Evolutionary conservation across 805 yeast species (phyloP).

Genomic region (Wickerhamomyces kurtzmanii): DNA sequence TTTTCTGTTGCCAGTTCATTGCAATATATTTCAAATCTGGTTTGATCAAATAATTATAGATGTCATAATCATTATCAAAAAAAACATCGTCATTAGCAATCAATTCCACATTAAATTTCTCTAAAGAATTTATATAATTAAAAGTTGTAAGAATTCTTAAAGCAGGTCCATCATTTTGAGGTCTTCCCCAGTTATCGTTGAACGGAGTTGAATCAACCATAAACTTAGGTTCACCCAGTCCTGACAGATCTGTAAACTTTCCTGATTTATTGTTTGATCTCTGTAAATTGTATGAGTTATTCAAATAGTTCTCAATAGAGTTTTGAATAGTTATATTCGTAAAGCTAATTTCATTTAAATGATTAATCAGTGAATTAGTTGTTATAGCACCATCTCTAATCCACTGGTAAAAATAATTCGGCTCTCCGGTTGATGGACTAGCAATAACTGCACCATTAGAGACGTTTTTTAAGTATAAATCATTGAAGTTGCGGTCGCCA

Average conservation of each 20-base stretch:
- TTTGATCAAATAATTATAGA: constrained; percentile 45
- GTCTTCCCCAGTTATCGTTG: constrained; percentile 77
- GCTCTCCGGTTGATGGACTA: constrained; percentile 60
- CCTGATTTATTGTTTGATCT: constrained; percentile 66
- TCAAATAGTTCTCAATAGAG: constrained; percentile 50
- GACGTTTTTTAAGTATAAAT: constrained; percentile 22
- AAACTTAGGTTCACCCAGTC: constrained; percentile 90
- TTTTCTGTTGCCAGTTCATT: constrained; percentile 47
- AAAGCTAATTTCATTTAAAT: constrained; percentile 31
- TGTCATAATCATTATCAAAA: constrained; percentile 20
- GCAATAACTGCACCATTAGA: constrained; percentile 73
- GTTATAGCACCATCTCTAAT: constrained; percentile 83
- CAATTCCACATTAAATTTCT: constrained; percentile 20
- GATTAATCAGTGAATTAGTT: constrained; percentile 50
- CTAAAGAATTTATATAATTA: constrained; percentile 39
- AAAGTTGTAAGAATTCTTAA: constrained; percentile 59
- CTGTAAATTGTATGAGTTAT: constrained; percentile 51
- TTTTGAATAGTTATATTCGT: constrained; percentile 14
- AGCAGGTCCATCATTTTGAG: constrained; percentile 94
- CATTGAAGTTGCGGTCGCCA: constrained; percentile 27
- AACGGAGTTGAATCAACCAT: constrained; percentile 56
- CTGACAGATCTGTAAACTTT: constrained; percentile 31
- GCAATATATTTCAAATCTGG: constrained; percentile 63
- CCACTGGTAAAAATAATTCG: constrained; percentile 90
- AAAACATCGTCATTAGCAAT: constrained; percentile 10